Evolutionary conservation across 495 filamentous ascomycete genomes (phyloP), one percentile per base, ranked within the genome.

Genomic region (Penicillium cosmopolitanum): DNA sequence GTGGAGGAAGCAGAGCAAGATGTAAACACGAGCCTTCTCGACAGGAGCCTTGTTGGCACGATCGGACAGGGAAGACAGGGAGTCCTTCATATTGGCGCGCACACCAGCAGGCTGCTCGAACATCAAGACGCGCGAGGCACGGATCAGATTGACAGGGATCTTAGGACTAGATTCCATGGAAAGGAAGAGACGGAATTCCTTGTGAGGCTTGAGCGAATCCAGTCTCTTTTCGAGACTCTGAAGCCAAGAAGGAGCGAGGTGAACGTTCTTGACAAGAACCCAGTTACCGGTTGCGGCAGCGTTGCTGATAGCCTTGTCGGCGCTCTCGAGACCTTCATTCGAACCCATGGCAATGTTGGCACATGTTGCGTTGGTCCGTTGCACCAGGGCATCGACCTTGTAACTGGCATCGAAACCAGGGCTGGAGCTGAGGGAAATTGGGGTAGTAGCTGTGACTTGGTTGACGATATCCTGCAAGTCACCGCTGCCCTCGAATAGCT

Each of bases 271-370:
- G 80, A 99, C 85, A 5, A 98, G 82, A 18, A 99, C 96, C 95
- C 95, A 99, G 34, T 87, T 93, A 57, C 95, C 95, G 4, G 89
- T 89, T 52, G 93, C 90, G 7, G 96, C 94, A 15, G 95, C 95
- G 69, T 92, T 93, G 80, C 84, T 89, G 68, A 99, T 91, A 21
- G 95, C 95, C 73, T 96, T 96, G 77, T 98, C 96, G 33, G 95
- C 95, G 55, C 86, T 94, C 60, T 92, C 86, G 13, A 93, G 79
- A 68, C 92, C 90, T 78, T 99, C 95, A 63, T 92, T 95, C 16
- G 95, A 98, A 64, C 95, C 95, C 95, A 99, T 99, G 64, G 95
- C 95, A 70, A 98, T 97, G 73, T 96, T 97, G 36, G 92, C 92
- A 78, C 95, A 99, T 31, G 82, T 88, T 33, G 87, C 86, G 53